Percentiles rank a stretch among this genome's conserved stretches.
Evolutionary conservation across 352 stramenopile genomes (phyloP).

Genomic region (Phytophthora constricta): DNA sequence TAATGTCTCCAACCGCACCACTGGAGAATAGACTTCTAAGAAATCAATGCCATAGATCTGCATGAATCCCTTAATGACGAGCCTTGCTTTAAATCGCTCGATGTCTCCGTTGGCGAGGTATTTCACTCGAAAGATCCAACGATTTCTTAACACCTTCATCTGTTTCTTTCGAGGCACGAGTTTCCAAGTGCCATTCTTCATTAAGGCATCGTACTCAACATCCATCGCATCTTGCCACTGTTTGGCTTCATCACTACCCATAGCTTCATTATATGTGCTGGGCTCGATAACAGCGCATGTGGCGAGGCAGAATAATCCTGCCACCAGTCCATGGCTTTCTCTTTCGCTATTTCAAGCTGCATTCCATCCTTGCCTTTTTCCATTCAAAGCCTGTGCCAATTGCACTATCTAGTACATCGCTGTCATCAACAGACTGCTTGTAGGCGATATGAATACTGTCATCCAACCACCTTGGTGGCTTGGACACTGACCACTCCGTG

Average conservation of each 20-base stretch:
- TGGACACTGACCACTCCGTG: too few relatives aligned
- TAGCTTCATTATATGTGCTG: background rate
- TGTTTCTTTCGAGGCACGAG: conserved; percentile 3
- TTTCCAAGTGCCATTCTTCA: conserved; percentile 7
- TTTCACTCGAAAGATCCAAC: background rate
- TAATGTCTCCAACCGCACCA: conserved; percentile 5
- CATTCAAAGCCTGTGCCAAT: too few relatives aligned
- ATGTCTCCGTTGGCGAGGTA: background rate
- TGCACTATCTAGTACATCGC: too few relatives aligned
- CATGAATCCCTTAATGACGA: background rate
- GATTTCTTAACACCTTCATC: conserved; percentile 16
- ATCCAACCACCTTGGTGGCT: too few relatives aligned
- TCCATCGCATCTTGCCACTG: conserved; percentile 2
- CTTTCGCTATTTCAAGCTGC: conserved; percentile 12
- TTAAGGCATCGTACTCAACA: conserved; percentile 3
- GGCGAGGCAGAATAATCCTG: conserved; percentile 7
- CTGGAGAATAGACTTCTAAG: conserved; percentile 3
- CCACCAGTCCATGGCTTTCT: conserved; percentile 9
- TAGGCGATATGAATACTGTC: too few relatives aligned
- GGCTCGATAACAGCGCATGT: conserved; percentile 3
- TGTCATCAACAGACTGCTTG: too few relatives aligned
- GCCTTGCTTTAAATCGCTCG: conserved; percentile 7
- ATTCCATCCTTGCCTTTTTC: conserved; percentile 1
- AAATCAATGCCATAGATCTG: conserved; percentile 8
- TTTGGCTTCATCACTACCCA: background rate